phyloP scores from a whole-genome alignment of 305 asterid genomes.

The Fraxinus xanthoxyloides region DNA sequence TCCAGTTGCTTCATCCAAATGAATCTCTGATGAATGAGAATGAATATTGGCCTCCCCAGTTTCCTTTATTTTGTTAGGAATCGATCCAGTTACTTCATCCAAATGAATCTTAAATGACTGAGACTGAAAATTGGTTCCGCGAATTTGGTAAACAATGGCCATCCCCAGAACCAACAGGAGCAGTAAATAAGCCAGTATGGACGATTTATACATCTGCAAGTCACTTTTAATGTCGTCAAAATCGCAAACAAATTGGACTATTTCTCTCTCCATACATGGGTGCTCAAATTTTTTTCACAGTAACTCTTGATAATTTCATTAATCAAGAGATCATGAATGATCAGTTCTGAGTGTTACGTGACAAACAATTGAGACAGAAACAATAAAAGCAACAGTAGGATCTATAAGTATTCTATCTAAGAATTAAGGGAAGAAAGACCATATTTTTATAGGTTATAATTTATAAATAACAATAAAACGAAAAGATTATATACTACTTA shows the following conservation, averaged over 20 bases:
- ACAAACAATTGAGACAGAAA: background rate
- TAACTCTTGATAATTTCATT: background rate
- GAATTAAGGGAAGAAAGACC: background rate
- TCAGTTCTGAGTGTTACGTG: background rate
- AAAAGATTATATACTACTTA: background rate
- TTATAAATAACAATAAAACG: background rate
- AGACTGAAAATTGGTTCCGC: background rate
- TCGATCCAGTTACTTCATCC: background rate
- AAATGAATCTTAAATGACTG: background rate
- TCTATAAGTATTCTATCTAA: background rate
- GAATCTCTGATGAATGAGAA: background rate
- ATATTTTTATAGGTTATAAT: background rate
- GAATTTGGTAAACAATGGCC: slow-evolving; percentile 1
- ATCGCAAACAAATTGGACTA: background rate
- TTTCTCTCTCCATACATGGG: background rate
- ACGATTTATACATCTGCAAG: slow-evolving; percentile 23
- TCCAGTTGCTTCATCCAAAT: slow-evolving; percentile 9
- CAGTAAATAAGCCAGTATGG: background rate
- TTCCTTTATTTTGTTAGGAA: background rate
- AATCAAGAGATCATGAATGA: background rate
- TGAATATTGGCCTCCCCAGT: background rate
- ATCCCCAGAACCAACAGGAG: slow-evolving; percentile 25
- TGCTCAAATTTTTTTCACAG: background rate
- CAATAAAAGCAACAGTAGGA: background rate
- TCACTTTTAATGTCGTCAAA: background rate